Evolutionary conservation across 2,329 filamentous ascomycete genomes (phyloP), one percentile per base, ranked within the genome.

Genomic region (Aspergillus hiratsukae): DNA sequence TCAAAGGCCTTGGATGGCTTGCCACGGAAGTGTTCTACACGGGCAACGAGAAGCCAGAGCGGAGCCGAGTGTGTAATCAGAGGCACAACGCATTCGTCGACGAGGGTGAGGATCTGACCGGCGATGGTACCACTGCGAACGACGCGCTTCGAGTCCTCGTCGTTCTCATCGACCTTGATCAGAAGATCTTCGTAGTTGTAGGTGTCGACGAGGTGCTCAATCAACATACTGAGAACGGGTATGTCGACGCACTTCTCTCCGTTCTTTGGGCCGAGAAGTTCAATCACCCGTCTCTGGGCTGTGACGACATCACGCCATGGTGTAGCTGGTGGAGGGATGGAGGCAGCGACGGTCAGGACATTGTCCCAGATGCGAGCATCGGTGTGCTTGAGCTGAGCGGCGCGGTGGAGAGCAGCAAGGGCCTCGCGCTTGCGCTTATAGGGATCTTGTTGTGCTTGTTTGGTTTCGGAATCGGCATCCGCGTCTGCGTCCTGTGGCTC

Each of bases 331-430:
- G 93, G 92, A 0, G 81, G 81, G 28, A 94, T 83, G 1, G 90
- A 89, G 0, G 89, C 85, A 0, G 90, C 88, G 23, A 97, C 87
- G 0, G 91, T 94, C 56, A 99, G 83, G 17, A 97, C 88, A 66
- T 99, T 99, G 70, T 96, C 90, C 93, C 93, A 97, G 72, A 99
- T 97, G 64, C 90, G 87, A 82, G 88, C 90, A 75, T 93, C 93
- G 65, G 91, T 87, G 72, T 90, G 83, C 51, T 95, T 91, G 25
- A 96, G 83, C 4, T 84, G 82, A 0, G 92, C 91, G 9, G 92
- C 94, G 61, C 89, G 88, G 70, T 96, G 94, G 73, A 96, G 90
- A 0, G 94, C 93, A 5, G 83, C 80, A 0, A 99, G 83, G 0
- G 94, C 87, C 69, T 96, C 90, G 0, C 82, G 78, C 1, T 91